Percentiles rank a stretch among this genome's conserved stretches.
These are phyloP conservation scores for Urostyla sp. DNA, from an alignment of 73 alveolate species.

Conservation along the genomic window DNA sequence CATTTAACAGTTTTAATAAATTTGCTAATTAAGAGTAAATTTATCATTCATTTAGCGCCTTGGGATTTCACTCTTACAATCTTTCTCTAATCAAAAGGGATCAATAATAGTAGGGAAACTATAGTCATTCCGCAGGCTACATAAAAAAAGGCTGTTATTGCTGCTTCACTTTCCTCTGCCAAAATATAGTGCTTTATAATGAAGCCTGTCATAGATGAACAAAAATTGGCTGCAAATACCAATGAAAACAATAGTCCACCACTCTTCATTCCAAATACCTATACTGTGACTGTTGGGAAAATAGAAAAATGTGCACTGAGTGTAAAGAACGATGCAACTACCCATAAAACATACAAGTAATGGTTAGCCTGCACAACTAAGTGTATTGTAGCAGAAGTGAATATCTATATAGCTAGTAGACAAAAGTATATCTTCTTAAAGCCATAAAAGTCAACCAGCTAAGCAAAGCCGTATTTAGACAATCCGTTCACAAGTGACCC, in stretches of 20 bases:
- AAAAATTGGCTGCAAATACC: conserved; percentile 38
- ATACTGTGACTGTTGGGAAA: conserved; percentile 67
- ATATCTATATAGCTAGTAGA: conserved; percentile 29
- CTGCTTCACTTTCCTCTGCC: too few species aligned
- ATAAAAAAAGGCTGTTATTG: too few species aligned
- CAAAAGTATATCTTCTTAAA: conserved; percentile 35
- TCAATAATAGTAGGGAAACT: too few species aligned
- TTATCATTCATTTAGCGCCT: too few species aligned
- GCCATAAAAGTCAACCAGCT: conserved; percentile 67
- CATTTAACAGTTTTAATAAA: too few species aligned
- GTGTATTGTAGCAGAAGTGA: conserved; percentile 22
- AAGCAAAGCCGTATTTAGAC: too few species aligned
- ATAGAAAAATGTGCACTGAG: conserved; percentile 71
- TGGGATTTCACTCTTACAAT: too few species aligned
- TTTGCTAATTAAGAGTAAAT: too few species aligned
- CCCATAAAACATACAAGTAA: conserved; percentile 61
- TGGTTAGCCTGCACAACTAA: background rate
- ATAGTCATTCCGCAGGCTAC: too few species aligned
- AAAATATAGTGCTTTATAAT: too few species aligned
- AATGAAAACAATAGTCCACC: conserved; percentile 63
- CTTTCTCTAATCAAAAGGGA: too few species aligned
- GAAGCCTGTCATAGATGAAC: conserved; percentile 5
- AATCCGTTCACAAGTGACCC: conserved; percentile 69
- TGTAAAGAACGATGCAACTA: conserved; percentile 23
- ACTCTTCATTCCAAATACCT: conserved; percentile 54